A percentile compares a stretch with the other conserved stretches of the same genome.
These are phyloP conservation scores for Huiozyma sinensis DNA, from an alignment of 805 yeast species.

Conservation along the genomic window DNA sequence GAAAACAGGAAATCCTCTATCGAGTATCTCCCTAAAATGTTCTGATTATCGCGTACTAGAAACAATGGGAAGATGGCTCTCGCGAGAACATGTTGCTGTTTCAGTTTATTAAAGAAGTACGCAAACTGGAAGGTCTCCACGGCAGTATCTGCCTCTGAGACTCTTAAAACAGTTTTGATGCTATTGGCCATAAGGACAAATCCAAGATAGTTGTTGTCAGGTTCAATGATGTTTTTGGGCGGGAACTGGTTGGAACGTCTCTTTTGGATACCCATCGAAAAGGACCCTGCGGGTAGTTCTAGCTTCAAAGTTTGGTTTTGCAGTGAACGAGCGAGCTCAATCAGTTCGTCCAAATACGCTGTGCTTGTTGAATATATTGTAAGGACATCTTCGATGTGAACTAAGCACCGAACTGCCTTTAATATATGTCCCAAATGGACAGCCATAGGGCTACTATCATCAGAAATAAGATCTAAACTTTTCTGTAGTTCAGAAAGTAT, in stretches of 20 bases:
- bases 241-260: constrained; percentile 41
- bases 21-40: constrained; percentile 42
- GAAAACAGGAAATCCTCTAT: constrained; percentile 30
- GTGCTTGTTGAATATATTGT: constrained; percentile 8
- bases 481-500: constrained; percentile 23
- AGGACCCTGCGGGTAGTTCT: constrained; percentile 27
- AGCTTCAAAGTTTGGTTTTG: background rate
- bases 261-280: constrained; percentile 39
- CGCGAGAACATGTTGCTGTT: constrained; percentile 35
- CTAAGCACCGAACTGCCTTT: constrained; percentile 23
- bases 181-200: constrained; percentile 29
- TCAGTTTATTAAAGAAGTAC: constrained; percentile 24
- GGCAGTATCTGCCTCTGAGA: constrained; percentile 23
- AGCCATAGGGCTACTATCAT: constrained; percentile 1
- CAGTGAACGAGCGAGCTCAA: constrained; percentile 5
- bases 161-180: constrained; percentile 27
- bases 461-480: constrained; percentile 20
- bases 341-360: constrained; percentile 9
- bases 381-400: constrained; percentile 18
- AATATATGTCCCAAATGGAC: constrained; percentile 11
- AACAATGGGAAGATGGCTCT: constrained; percentile 55
- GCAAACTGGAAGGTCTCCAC: constrained; percentile 27
- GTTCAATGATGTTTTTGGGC: constrained; percentile 23
- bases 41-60: constrained; percentile 50
- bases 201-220: constrained; percentile 26